These are phyloP conservation scores for Jamesozyma jinghongensis DNA, from an alignment of 805 yeast genomes.

Conservation along the genomic window DNA sequence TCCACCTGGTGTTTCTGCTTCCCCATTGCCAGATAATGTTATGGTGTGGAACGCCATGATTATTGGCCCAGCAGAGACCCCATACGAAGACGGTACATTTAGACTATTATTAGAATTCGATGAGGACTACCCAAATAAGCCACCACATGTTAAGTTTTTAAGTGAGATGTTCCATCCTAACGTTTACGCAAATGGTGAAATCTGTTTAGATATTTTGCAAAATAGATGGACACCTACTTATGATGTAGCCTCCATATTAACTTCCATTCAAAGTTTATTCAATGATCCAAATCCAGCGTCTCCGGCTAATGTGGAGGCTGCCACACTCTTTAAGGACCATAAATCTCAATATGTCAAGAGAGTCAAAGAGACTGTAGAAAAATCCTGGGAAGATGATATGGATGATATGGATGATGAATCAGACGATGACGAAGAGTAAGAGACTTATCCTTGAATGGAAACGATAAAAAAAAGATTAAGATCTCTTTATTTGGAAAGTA, in stretches of 20 bases:
- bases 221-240: constrained; percentile 98
- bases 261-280: constrained; percentile 82
- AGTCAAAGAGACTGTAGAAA: constrained; percentile 91
- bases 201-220: constrained; percentile 91
- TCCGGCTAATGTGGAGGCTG: constrained; percentile 98
- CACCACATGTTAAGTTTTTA: constrained; percentile 84
- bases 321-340: constrained; percentile 90
- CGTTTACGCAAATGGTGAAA: constrained; percentile 90
- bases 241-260: constrained; percentile 90
- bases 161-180: constrained; percentile 98
- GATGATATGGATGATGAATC: constrained; percentile 32
- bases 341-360: constrained; percentile 84
- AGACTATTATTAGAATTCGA: constrained; percentile 78
- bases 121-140: constrained; percentile 96
- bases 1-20: constrained; percentile 95
- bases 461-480: neutral
- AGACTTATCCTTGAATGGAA: constrained; percentile 1
- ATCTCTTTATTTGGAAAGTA: too few relatives aligned
- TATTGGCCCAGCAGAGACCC: constrained; percentile 95
- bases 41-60: constrained; percentile 98
- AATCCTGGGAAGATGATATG: constrained; percentile 82
- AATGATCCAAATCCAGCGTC: constrained; percentile 95
- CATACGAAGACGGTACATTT: constrained; percentile 97
- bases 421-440: constrained; percentile 27
- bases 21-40: constrained; percentile 93